Conservation (phyloP, 75 land plant species). For the Larix kaempferi region DNA sequence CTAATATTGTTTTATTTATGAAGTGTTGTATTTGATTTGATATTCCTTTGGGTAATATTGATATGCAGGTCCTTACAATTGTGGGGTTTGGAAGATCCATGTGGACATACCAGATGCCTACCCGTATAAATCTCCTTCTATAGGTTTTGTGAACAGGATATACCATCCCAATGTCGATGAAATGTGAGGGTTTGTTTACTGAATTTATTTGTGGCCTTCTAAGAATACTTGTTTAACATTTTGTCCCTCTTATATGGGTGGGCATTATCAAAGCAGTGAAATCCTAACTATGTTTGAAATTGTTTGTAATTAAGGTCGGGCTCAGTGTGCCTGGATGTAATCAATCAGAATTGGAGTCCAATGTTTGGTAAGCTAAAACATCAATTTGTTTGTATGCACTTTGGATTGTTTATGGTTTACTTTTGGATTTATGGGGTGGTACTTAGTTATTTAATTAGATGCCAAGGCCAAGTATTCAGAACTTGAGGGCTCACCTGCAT, state of each 20-base stretch:
- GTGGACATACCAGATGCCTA: conserved; percentile 49
- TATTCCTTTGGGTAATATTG: background rate
- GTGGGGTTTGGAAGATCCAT: conserved; percentile 46
- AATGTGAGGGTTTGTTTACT: conserved; percentile 18
- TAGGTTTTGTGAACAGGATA: conserved; percentile 57
- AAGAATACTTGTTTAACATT: background rate
- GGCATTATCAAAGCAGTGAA: background rate
- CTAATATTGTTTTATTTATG: background rate
- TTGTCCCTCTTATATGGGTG: background rate
- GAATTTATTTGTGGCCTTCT: background rate
- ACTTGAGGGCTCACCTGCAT: background rate
- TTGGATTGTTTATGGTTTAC: background rate
- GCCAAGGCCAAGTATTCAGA: too few relatives aligned
- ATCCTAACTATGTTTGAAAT: background rate
- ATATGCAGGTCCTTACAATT: conserved; percentile 43
- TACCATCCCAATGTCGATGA: conserved; percentile 58
- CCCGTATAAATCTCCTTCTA: conserved; percentile 51
- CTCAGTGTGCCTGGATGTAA: conserved; percentile 34
- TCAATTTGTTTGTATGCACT: background rate
- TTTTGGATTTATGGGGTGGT: background rate
- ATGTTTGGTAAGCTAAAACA: conserved; percentile 24
- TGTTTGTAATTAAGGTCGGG: conserved; percentile 33
- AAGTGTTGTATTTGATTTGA: too few relatives aligned
- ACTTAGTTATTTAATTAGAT: background rate
- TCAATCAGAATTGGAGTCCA: conserved; percentile 38